Evolutionary conservation across 2,329 filamentous ascomycete species (phyloP), one percentile per base, ranked within the genome.

Genomic region (Clonostachys rosea): DNA sequence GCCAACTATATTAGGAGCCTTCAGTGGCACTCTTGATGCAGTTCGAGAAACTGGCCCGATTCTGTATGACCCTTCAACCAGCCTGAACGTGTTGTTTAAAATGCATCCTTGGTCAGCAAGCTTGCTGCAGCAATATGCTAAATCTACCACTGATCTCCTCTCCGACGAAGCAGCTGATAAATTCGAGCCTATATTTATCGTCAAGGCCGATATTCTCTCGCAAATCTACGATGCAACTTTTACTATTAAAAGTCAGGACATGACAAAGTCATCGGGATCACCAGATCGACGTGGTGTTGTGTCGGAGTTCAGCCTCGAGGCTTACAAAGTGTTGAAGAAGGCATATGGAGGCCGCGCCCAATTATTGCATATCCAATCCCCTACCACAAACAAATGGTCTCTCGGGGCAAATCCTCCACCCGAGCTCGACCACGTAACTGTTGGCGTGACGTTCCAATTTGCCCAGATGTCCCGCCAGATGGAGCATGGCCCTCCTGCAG

Each of bases 31-130:
- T 36, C 37, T 50, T 4, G 75, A 71, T 49, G 54, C 59, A 24
- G 59, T 69, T 50, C 65, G 67, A 51, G 69, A 74, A 64, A 63
- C 47, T 18, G 68, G 73, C 0, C 91, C 94, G 1, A 76, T 91
- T 33, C 71, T 96, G 43, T 96, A 88, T 59, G 92, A 97, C 61
- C 81, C 83, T 0, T 72, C 74, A 20, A 79, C 87, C 52, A 80
- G 83, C 33, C 71, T 95, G 47, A 99, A 99, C 56, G 59, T 97
- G 17, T 70, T 95, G 6, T 96, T 86, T 70, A 96, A 96, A 66
- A 95, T 96, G 87, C 87, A 83, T 1, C 68, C 81, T 13, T 96
- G 87, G 86, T 94, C 91, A 9, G 95, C 91, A 54, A 70, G 71
- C 20, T 66, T 86, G 48, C 74, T 99, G 40, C 83, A 83, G 42